phyloP scores from a whole-genome alignment of 2,329 filamentous ascomycete species.

The Neofusicoccum kwambonambiense region DNA sequence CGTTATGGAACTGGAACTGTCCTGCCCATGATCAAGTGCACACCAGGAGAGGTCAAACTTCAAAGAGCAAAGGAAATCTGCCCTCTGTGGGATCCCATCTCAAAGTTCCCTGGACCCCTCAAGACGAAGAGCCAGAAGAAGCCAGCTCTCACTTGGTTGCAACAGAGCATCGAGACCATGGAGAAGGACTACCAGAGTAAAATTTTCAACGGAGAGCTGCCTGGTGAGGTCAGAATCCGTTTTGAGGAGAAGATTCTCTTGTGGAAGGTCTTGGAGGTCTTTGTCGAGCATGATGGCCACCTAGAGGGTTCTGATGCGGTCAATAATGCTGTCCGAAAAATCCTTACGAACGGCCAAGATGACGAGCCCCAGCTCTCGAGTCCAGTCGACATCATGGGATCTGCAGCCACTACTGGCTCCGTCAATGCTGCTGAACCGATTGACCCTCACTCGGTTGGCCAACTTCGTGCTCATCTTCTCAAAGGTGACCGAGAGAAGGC shows the following conservation, averaged over 20 bases:
- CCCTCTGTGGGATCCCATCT: slow-evolving; percentile 68
- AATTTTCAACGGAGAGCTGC: slow-evolving; percentile 51
- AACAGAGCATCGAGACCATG: slow-evolving; percentile 69
- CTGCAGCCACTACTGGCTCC: slow-evolving; percentile 31
- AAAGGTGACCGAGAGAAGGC: slow-evolving; percentile 85
- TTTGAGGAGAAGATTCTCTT: slow-evolving; percentile 76
- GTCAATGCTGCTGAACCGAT: slow-evolving; percentile 59
- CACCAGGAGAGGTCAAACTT: slow-evolving; percentile 78
- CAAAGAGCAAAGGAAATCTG: slow-evolving; percentile 71
- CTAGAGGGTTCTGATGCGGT: slow-evolving; percentile 72
- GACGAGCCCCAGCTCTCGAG: slow-evolving; percentile 23
- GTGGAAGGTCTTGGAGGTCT: slow-evolving; percentile 79
- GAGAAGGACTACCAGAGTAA: slow-evolving; percentile 54
- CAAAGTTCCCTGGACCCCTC: slow-evolving; percentile 85
- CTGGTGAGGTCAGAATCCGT: slow-evolving; percentile 64
- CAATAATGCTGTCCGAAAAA: slow-evolving; percentile 70
- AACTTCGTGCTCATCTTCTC: slow-evolving; percentile 71
- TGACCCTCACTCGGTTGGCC: slow-evolving; percentile 67
- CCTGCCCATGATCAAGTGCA: slow-evolving; percentile 75
- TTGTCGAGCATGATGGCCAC: slow-evolving; percentile 82
- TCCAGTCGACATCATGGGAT: slow-evolving; percentile 25
- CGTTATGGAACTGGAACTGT: slow-evolving; percentile 75
- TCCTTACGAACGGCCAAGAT: slow-evolving; percentile 50
- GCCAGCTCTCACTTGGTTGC: slow-evolving; percentile 80
- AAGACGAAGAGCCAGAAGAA: slow-evolving; percentile 94